A percentile compares a stretch with the other conserved stretches of the same genome.
Evolutionary conservation across 129 eudicot genomes (phyloP).

Genomic region (Arctium minus): DNA sequence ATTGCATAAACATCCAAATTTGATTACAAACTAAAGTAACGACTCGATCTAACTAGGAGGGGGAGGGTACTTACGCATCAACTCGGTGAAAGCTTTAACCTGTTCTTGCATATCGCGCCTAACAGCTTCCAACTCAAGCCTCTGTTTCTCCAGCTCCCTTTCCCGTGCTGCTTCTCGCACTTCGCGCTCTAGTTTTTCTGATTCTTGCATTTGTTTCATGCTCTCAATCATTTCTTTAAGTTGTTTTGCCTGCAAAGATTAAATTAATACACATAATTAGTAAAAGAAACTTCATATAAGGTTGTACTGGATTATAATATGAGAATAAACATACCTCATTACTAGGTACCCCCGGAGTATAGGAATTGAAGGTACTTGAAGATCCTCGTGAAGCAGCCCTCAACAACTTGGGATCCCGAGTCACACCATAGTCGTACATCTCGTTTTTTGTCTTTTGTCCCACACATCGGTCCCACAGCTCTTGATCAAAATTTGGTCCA

Average conservation of each 20-base stretch:
- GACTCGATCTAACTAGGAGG: not conserved
- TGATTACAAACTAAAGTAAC: too few relatives aligned
- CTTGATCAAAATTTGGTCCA: not conserved
- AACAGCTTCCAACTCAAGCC: not conserved
- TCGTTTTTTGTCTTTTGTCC: not conserved
- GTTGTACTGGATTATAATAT: too few relatives aligned
- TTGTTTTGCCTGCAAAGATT: not conserved
- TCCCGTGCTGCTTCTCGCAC: not conserved
- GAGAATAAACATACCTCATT: not conserved
- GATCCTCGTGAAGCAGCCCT: not conserved
- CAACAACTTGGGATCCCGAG: not conserved
- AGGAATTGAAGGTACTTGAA: not conserved
- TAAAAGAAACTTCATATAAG: not conserved
- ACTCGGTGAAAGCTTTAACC: not conserved
- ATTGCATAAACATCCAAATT: not conserved
- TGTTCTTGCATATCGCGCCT: not conserved
- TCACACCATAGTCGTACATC: too few relatives aligned
- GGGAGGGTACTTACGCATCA: not conserved
- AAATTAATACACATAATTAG: not conserved
- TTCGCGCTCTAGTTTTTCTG: not conserved
- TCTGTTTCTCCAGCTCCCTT: not conserved
- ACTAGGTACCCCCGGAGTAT: not conserved
- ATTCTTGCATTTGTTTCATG: not conserved
- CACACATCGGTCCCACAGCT: not conserved
- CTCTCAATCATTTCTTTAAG: not conserved